These are phyloP conservation scores for Besnoitia besnoiti DNA, from an alignment of 169 alveolate species.

Conservation along the genomic window DNA sequence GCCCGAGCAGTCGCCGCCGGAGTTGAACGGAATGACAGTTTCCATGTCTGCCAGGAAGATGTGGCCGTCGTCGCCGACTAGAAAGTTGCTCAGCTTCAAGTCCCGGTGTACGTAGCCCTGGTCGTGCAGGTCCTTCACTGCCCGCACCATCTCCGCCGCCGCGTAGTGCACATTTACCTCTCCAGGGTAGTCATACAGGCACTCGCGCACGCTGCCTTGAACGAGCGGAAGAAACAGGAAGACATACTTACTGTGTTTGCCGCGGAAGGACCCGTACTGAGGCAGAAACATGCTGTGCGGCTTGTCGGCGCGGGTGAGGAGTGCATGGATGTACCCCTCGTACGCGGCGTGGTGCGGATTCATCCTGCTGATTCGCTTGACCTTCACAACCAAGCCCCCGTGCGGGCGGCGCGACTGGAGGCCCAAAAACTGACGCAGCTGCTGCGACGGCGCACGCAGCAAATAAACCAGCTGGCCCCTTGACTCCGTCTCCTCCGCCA, in stretches of 20 bases:
- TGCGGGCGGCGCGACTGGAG: no score
- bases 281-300: neutral
- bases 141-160: constrained; percentile 5
- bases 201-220: neutral
- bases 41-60: neutral
- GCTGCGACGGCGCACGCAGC: no score
- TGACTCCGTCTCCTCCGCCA: neutral
- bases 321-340: neutral
- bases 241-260: neutral
- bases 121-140: neutral
- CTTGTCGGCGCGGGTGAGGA: neutral
- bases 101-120: neutral
- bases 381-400: neutral
- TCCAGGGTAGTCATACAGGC: neutral
- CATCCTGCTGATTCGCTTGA: neutral
- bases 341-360: neutral
- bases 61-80: neutral
- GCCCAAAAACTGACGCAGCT: no score
- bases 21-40: neutral
- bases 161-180: neutral
- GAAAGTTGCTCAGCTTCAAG: neutral
- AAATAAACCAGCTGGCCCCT: no score
- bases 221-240: neutral
- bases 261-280: neutral
- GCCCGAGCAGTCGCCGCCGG: neutral